Evolutionary conservation across 352 stramenopile species (phyloP).

Genomic region (Globisporangium parvum): DNA sequence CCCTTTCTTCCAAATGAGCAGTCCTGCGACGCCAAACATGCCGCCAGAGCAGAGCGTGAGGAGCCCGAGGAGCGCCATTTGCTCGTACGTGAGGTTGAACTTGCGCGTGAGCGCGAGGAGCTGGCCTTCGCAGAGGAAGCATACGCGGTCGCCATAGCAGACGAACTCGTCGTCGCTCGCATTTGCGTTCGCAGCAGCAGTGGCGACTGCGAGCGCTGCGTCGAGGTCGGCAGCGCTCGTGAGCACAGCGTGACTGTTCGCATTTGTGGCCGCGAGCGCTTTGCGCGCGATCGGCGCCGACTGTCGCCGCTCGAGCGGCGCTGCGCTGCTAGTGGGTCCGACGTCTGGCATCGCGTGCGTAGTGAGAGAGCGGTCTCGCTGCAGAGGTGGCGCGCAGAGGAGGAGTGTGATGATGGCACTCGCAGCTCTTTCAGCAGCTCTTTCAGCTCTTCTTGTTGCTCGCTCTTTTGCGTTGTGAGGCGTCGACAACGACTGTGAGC

Average conservation of each 20-base stretch:
- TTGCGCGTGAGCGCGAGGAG: constrained; percentile 60
- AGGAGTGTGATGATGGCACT: no score
- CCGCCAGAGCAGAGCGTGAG: constrained; percentile 49
- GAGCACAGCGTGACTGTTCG: not conserved
- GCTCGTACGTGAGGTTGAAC: constrained; percentile 72
- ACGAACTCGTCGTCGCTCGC: constrained; percentile 53
- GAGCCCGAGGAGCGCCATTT: constrained; percentile 54
- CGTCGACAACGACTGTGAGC: no score
- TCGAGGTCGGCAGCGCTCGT: not conserved
- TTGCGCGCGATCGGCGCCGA: not conserved
- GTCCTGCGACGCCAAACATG: constrained; percentile 54
- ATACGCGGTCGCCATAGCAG: constrained; percentile 69
- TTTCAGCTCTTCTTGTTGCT: no score
- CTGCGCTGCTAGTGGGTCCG: not conserved
- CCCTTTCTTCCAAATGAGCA: constrained; percentile 66
- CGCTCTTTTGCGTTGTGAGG: no score
- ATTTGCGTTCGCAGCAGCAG: not conserved
- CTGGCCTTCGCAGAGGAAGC: constrained; percentile 68
- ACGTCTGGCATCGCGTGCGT: constrained; percentile 2
- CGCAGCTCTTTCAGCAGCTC: no score
- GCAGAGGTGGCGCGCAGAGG: no score
- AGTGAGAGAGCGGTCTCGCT: no score
- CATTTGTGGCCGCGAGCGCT: not conserved
- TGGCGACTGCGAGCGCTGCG: not conserved
- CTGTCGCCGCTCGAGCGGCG: constrained; percentile 8